These are phyloP conservation scores for Pseudonitzschia multiseries DNA, from an alignment of 108 stramenopile species.

Conservation along the genomic window DNA sequence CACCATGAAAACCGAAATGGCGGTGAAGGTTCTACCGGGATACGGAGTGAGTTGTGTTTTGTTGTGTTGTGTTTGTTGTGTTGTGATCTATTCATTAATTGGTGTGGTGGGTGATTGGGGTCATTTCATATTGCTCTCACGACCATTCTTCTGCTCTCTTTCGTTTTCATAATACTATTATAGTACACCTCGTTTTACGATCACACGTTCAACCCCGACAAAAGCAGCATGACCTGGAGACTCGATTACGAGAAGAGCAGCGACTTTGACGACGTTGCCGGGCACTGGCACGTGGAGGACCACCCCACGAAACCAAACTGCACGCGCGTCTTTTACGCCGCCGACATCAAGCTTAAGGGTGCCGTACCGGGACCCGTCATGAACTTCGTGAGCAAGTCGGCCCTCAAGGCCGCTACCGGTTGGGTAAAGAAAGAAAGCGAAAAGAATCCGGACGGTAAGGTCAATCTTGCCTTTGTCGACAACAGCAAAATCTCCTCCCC, in stretches of 20 bases:
- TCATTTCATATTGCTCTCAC: background rate
- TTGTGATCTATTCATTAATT: too few relatives aligned
- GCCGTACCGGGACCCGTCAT: constrained; percentile 59
- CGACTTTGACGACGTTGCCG: constrained; percentile 75
- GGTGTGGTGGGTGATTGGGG: background rate
- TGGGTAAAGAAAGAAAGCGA: constrained; percentile 84
- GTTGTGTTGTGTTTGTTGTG: too few relatives aligned
- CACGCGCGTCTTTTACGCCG: constrained; percentile 73
- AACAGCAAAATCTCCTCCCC: background rate
- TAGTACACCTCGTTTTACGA: constrained; percentile 66
- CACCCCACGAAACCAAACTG: constrained; percentile 49
- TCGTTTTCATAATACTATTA: background rate
- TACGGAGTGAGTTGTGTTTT: constrained; percentile 55
- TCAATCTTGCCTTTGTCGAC: constrained; percentile 21
- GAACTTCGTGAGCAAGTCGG: constrained; percentile 66
- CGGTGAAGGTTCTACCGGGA: constrained; percentile 67
- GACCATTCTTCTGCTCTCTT: background rate
- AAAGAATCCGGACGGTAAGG: constrained; percentile 28
- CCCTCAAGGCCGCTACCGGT: constrained; percentile 59
- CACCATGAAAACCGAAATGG: constrained; percentile 69
- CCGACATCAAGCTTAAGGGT: constrained; percentile 62
- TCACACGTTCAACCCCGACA: constrained; percentile 45
- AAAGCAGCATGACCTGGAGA: constrained; percentile 62
- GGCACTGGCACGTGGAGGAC: constrained; percentile 73
- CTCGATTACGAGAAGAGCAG: constrained; percentile 71